Percentiles rank a stretch among this genome's conserved stretches.
These are phyloP conservation scores for Saccharomycodes ludwigii DNA, from an alignment of 805 yeast species.

Conservation along the genomic window DNA sequence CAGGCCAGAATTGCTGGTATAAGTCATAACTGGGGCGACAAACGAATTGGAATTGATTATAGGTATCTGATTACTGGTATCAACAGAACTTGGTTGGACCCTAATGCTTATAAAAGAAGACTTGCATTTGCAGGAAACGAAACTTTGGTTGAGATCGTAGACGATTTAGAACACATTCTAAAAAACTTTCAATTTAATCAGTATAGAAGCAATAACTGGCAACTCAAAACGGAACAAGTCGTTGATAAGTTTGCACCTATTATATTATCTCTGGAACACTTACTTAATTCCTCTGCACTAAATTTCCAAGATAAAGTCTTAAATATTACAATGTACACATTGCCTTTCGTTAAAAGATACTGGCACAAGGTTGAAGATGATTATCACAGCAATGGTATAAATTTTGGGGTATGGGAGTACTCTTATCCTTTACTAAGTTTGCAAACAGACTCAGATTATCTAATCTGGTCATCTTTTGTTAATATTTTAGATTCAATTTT, in stretches of 20 bases:
- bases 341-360: conserved; percentile 36
- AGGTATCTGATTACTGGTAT: conserved; percentile 41
- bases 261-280: conserved; percentile 28
- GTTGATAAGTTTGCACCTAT: conserved; percentile 42
- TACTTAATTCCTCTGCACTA: conserved; percentile 11
- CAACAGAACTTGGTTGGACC: conserved; percentile 34
- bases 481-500: conserved; percentile 29
- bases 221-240: conserved; percentile 34
- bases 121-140: conserved; percentile 24
- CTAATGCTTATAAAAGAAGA: conserved; percentile 36
- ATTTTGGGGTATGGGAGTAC: conserved; percentile 34
- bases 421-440: conserved; percentile 30
- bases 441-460: conserved; percentile 28
- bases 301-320: conserved; percentile 11
- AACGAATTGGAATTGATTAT: conserved; percentile 37
- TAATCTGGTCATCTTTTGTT: conserved; percentile 38
- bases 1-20: conserved; percentile 32
- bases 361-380: conserved; percentile 13
- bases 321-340: conserved; percentile 29
- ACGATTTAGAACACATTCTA: conserved; percentile 23
- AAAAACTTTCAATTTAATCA: conserved; percentile 24
- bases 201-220: conserved; percentile 41
- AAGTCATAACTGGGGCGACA: conserved; percentile 35
- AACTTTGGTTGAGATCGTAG: conserved; percentile 24
- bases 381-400: conserved; percentile 15